Conservation (phyloP, 2,329 filamentous ascomycete species). For the Metarhizium album region DNA sequence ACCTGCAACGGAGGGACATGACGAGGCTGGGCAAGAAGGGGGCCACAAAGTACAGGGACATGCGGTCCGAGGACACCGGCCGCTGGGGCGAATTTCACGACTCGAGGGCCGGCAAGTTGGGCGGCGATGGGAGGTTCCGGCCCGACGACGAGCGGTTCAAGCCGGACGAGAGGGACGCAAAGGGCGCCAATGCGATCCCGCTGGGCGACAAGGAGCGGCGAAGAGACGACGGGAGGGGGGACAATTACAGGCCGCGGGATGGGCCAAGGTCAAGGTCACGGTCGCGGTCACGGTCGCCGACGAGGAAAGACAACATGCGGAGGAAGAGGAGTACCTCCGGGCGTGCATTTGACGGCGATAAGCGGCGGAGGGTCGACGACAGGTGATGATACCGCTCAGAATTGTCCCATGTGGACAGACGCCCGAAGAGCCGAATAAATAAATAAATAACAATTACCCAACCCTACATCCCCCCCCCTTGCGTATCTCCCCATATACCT, state of each 20-base stretch:
- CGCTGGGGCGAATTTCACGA: conserved; percentile 62
- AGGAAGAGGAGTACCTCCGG: conserved; percentile 48
- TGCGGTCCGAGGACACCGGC: conserved; percentile 84
- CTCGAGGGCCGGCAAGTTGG: conserved; percentile 20
- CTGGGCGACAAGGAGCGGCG: conserved; percentile 39
- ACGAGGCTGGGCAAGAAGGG: conserved; percentile 90
- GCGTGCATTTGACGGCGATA: conserved; percentile 47
- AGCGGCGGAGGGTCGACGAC: conserved; percentile 45
- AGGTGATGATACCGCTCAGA: conserved; percentile 11
- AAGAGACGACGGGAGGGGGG: conserved; percentile 10
- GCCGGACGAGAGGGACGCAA: conserved; percentile 33
- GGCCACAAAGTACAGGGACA: conserved; percentile 78
- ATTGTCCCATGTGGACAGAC: not conserved
- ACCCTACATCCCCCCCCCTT: not conserved
- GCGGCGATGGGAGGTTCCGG: conserved; percentile 55
- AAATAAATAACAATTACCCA: too few relatives aligned
- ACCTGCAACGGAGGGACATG: conserved; percentile 87
- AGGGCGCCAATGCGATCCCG: conserved; percentile 61
- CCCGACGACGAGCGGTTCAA: conserved; percentile 46
- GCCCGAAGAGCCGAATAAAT: not conserved
- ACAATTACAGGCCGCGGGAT: conserved; percentile 1
- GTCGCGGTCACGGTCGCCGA: conserved; percentile 33
- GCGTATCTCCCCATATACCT: conserved; percentile 9
- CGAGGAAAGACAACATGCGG: conserved; percentile 29
- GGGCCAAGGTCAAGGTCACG: conserved; percentile 31